Evolutionary conservation across 352 stramenopile genomes (phyloP).

Genomic region (Heterotrichella gracilis): DNA sequence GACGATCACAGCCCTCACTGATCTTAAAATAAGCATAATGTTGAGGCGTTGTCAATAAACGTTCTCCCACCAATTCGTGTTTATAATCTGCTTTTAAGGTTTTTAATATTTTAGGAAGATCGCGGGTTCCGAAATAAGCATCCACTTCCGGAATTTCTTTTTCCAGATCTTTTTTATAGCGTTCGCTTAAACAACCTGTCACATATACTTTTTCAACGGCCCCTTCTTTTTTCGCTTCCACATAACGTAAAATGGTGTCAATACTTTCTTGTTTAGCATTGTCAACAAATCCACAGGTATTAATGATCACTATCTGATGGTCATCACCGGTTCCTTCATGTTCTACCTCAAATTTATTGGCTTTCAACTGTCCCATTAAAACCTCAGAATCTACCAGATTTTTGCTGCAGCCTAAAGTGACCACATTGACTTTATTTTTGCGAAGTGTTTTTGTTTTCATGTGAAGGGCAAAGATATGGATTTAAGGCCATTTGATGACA

Average conservation of each 20-base stretch:
- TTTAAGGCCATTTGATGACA: too few relatives aligned
- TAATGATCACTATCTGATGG: not conserved
- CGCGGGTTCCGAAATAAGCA: not conserved
- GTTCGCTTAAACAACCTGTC: not conserved
- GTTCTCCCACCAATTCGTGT: not conserved
- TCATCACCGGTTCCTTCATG: not conserved
- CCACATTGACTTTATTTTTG: not conserved
- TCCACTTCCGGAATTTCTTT: not conserved
- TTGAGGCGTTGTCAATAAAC: not conserved
- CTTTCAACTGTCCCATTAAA: not conserved
- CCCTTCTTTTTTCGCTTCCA: not conserved
- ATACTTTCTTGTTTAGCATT: slow-evolving; percentile 8
- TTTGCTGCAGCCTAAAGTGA: not conserved
- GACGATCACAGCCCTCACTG: not conserved
- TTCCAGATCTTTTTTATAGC: not conserved
- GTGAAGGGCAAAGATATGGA: not conserved
- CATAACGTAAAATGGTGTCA: not conserved
- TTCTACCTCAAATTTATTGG: not conserved
- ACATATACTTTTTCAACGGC: not conserved
- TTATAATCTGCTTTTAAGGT: not conserved
- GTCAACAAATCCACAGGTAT: not conserved
- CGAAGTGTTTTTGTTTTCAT: slow-evolving; percentile 4
- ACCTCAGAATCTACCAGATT: not conserved
- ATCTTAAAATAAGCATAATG: slow-evolving; percentile 9
- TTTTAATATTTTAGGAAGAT: not conserved